Base-by-base conservation (phyloP, 2,329 filamentous ascomycete species). In the Pseudogymnoascus sp. region DNA sequence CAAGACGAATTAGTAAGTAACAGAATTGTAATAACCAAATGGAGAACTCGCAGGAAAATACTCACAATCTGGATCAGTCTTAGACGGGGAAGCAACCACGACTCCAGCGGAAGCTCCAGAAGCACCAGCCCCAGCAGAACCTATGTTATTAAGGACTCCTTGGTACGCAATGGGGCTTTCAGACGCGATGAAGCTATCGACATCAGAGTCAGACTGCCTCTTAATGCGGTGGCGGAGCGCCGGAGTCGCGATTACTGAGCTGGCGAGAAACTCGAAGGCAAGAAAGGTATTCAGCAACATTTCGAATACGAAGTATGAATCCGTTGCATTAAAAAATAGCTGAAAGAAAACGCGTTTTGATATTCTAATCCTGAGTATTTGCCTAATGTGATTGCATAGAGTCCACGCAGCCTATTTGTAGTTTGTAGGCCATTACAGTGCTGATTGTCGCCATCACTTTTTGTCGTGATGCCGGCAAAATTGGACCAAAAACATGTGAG, bases 81-180 rank as follows among this genome's bases (percentile, higher is more conserved):
- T 81, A 64, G 79, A 81, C 2, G 84, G 84, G 41, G 79, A 81
- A 9, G 84, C 84, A 68, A 86, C 74, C n/a, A 86, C 81, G 33
- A 81, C 70, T 4, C 84, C 84, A 1, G 79, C 69, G 29, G 48
- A 10, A 55, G 48, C 48, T 33, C 48, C 48, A 55, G 48, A 55
- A 13, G 48, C 48, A 55, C 48, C 48, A 55, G 8, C 3, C n/a
- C 48, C 48, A 17, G 27, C 27, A 17, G 48, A 33, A 2, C 48
- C 48, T 12, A 55, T 55, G 48, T 55, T 55, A 17, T 33, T 55
- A 7, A 55, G 48, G 48, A 55, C 48, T 55, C 48, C 48, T 17
- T 55, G 29, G 9, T 33, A 55, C n/a, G 48, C 27, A 33, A 55
- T 55, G 2, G 27, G 27, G 4, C 29, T 10, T 33, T 55, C n/a